Evolutionary conservation across 139 green algal species (phyloP), one percentile per base, ranked within the genome.

Genomic region (Auxenochlorella pyrenoidosa): DNA sequence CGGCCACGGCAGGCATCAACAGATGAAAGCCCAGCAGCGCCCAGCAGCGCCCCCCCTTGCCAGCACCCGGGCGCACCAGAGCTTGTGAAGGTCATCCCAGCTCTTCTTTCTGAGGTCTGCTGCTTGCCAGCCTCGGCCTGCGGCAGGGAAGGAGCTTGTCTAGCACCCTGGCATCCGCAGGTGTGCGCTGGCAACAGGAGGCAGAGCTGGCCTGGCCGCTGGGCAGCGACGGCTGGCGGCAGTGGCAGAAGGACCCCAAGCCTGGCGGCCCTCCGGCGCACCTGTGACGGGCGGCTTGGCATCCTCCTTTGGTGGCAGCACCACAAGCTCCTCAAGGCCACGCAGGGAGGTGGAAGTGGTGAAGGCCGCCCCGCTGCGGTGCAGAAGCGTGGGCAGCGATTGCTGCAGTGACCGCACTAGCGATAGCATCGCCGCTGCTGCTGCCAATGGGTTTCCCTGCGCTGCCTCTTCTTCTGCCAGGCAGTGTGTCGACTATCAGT

Each of bases 21-120:
- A n/a, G n/a, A n/a, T n/a, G n/a, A n/a, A n/a, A n/a, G n/a, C n/a
- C n/a, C n/a, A n/a, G n/a, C n/a, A n/a, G n/a, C n/a, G n/a, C n/a
- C 6, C 15, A 32, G 21, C 40, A 24, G 36, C 59, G 26, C 19
- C 4, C 5, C 12, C 24, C 34, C 3, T 24, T 0, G 18, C 10
- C 15, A 22, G 32, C 65, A 80, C 15, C 12, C 40, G 36, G 19
- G 24, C 88, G 47, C 80, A 95, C 95, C 95, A 97, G 0, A 97
- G 93, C 75, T 91, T 93, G 87, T 97, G 95, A 32, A 97, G 90
- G 82, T 97, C 95, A 70, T 96, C 92, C 89, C 93, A 96, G 15
- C 86, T 93, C 87, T 97, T 97, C n/a, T 79, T 66, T 58, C 95
- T 68, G 83, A 97, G 83, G 83, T 97, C 95, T 26, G 32, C 71